phyloP scores from a whole-genome alignment of 441 rosid species.

The Sinapis alba region DNA sequence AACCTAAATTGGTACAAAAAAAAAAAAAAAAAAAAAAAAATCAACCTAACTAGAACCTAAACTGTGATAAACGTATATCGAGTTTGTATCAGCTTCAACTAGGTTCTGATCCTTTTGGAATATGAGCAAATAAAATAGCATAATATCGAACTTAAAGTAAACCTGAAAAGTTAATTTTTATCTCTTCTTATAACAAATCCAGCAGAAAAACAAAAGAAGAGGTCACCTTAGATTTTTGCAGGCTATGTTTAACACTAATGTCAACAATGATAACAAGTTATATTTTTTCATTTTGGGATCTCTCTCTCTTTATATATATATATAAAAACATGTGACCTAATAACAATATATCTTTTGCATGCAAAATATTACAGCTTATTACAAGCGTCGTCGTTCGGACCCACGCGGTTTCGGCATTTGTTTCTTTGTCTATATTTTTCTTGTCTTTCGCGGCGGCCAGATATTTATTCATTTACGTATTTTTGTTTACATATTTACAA shows the following conservation, averaged over 20 bases:
- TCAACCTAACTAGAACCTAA: neutral
- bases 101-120: neutral
- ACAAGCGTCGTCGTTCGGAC: slow-evolving; percentile 12
- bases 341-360: slow-evolving; percentile 1
- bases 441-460: slow-evolving; percentile 28
- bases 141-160: neutral
- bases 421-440: slow-evolving; percentile 23
- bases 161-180: neutral
- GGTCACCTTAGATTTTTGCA: neutral
- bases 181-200: neutral
- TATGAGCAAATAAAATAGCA: neutral
- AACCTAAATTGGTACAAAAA: too few relatives aligned
- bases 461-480: neutral
- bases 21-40: neutral
- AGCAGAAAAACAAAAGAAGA: neutral
- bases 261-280: neutral
- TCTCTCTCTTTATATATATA: neutral
- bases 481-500: neutral
- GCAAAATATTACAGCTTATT: slow-evolving; percentile 23
- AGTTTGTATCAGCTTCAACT: neutral
- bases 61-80: neutral
- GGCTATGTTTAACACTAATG: neutral
- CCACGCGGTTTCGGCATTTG: slow-evolving; percentile 38
- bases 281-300: neutral
- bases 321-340: neutral